Conservation (phyloP, 192 early-diverging fungal species). For the Linnemannia schmuckeri region DNA sequence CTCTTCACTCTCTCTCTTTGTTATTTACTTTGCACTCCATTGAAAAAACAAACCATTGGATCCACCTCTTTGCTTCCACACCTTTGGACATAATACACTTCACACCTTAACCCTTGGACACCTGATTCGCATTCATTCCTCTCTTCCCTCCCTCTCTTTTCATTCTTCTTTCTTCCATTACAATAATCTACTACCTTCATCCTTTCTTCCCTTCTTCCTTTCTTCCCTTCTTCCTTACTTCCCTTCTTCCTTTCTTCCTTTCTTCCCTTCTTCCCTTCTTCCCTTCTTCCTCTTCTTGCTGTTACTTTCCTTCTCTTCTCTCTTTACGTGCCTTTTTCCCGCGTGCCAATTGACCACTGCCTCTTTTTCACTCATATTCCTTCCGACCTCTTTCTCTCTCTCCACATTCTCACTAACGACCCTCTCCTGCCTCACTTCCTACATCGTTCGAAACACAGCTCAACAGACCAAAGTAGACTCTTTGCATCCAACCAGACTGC, state of each 20-base stretch:
- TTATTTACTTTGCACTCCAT: no score
- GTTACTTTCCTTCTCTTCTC: neutral
- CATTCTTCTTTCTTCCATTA: neutral
- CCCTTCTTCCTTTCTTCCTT: neutral
- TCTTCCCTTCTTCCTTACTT: neutral
- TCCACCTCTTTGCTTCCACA: neutral
- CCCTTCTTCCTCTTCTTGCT: neutral
- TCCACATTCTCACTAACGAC: neutral
- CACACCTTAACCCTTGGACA: neutral
- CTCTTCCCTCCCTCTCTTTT: neutral
- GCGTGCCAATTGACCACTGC: neutral
- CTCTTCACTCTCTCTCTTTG: no score
- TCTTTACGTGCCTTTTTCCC: neutral
- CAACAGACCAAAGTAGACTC: conserved; percentile 5
- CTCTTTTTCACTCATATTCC: neutral
- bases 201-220: neutral
- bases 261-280: conserved; percentile 4
- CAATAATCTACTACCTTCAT: neutral
- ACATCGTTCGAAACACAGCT: neutral
- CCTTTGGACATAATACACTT: neutral
- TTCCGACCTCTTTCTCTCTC: neutral
- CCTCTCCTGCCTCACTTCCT: neutral
- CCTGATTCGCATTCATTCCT: neutral
- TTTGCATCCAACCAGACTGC: neutral
- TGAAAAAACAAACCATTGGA: no score